Evolutionary conservation across 148 eudicot species (phyloP).

Genomic region (Euryodendron excelsum): DNA sequence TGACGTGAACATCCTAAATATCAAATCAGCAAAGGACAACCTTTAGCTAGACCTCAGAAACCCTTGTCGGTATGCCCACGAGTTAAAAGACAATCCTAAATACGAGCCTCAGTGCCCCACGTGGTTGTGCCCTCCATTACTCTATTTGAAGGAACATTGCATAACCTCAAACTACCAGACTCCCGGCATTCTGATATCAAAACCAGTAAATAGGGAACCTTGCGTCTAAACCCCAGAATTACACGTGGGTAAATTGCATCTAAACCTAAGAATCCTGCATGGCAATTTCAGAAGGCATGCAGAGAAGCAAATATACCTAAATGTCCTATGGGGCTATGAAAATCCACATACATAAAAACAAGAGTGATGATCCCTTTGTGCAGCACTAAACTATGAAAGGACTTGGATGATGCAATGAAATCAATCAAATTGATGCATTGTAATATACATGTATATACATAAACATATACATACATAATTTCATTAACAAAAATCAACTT

Average conservation of each 20-base stretch:
- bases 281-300: neutral
- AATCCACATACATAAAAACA: neutral
- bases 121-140: neutral
- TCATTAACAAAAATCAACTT: no score
- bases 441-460: no score
- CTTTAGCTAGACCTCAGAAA: neutral
- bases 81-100: neutral
- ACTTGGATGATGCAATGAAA: no score
- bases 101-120: neutral
- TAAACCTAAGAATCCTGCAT: neutral
- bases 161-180: neutral
- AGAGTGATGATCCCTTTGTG: neutral
- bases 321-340: neutral
- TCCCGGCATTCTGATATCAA: neutral
- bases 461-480: no score
- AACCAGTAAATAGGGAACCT: neutral
- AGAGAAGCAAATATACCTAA: neutral
- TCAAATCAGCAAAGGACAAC: neutral
- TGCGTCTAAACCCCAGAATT: neutral
- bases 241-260: neutral
- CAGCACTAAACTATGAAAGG: no score
- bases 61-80: neutral
- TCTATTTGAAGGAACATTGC: neutral
- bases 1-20: neutral
- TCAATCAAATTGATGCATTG: no score